These are phyloP conservation scores for Paspalum vaginatum DNA, from an alignment of 176 grass and related monocot genomes.

Conservation along the genomic window DNA sequence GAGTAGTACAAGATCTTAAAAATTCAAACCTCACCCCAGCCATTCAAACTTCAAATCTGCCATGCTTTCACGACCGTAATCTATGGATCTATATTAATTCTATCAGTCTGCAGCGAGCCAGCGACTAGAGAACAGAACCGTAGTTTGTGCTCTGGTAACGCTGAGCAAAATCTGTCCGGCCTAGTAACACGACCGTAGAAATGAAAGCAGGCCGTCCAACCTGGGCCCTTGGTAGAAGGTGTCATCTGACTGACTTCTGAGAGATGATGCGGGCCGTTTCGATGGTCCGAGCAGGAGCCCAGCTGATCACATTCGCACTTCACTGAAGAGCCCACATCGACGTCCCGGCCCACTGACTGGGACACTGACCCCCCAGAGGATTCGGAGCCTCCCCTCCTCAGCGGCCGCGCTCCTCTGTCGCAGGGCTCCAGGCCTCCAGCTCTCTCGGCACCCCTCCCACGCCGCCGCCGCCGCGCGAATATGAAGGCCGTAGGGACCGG, in stretches of 20 bases:
- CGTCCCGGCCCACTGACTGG: not conserved
- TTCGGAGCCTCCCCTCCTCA: slow-evolving; percentile 23
- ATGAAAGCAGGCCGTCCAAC: not conserved
- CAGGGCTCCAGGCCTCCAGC: not conserved
- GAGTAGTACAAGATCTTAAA: no score
- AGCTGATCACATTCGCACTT: not conserved
- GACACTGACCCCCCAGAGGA: not conserved
- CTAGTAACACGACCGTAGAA: not conserved
- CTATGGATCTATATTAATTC: not conserved
- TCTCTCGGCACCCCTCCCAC: not conserved
- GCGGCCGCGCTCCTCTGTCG: not conserved
- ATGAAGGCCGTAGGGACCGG: slow-evolving; percentile 59
- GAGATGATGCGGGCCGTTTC: no score
- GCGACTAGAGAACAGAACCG: not conserved
- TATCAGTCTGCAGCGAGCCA: not conserved
- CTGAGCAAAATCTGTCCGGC: not conserved
- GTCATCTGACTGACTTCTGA: no score
- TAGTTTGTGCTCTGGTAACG: not conserved
- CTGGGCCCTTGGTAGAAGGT: not conserved
- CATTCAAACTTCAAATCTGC: not conserved
- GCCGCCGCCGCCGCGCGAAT: not conserved
- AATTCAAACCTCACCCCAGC: not conserved
- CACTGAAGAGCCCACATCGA: not conserved
- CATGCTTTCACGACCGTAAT: not conserved
- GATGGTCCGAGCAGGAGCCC: not conserved